Evolutionary conservation across 129 eudicot species (phyloP).

Genomic region (Chrysanthemum seticuspe): DNA sequence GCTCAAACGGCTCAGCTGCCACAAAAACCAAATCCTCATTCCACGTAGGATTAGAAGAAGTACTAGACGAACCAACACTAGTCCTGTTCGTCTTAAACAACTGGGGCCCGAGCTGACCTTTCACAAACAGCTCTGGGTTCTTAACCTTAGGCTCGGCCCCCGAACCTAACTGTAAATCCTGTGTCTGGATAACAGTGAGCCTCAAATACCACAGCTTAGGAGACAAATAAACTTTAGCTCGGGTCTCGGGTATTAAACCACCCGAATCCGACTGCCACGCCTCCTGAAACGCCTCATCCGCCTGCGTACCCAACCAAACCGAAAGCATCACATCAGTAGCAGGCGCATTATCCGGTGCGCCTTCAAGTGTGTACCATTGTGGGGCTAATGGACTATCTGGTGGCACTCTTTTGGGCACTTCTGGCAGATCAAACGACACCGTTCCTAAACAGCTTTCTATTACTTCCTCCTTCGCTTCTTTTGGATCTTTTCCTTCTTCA

Average conservation of each 20-base stretch:
- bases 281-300: conserved; percentile 89
- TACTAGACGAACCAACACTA: conserved; percentile 42
- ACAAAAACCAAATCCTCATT: conserved; percentile 85
- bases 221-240: conserved; percentile 85
- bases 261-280: conserved; percentile 99
- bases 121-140: conserved; percentile 69
- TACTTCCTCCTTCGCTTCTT: conserved; percentile 28
- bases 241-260: conserved; percentile 78
- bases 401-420: conserved; percentile 86
- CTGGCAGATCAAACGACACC: conserved; percentile 75
- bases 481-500: conserved; percentile 33
- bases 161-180: conserved; percentile 76
- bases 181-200: conserved; percentile 91
- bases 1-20: conserved; percentile 98
- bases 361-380: conserved; percentile 87
- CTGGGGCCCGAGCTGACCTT: conserved; percentile 87
- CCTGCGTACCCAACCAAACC: conserved; percentile 94
- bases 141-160: conserved; percentile 51
- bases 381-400: conserved; percentile 97
- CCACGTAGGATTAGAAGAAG: conserved; percentile 75
- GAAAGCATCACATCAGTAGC: conserved; percentile 78
- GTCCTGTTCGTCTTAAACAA: conserved; percentile 73
- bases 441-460: conserved; percentile 54
- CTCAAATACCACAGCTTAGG: conserved; percentile 98
- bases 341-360: conserved; percentile 33